Evolutionary conservation across 129 eudicot genomes (phyloP).

Genomic region (Erigeron canadensis): DNA sequence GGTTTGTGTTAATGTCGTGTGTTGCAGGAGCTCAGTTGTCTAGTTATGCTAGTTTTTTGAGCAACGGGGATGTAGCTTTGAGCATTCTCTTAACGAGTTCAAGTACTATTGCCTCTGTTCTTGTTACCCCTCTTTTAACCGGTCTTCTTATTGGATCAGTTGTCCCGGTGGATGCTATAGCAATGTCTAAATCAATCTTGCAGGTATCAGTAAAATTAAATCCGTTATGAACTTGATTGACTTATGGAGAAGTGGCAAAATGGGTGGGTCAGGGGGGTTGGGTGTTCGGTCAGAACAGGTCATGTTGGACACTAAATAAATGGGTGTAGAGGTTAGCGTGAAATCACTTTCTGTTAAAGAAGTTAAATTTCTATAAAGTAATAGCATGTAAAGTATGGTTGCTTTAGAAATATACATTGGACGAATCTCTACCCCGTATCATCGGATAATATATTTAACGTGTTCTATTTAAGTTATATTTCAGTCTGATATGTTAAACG

Average conservation of each 20-base stretch:
- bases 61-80: constrained; percentile 92
- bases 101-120: constrained; percentile 85
- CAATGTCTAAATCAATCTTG: constrained; percentile 95
- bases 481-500: background rate
- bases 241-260: background rate
- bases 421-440: background rate
- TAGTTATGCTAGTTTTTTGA: constrained; percentile 94
- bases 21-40: constrained; percentile 97
- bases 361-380: background rate
- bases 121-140: constrained; percentile 85
- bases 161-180: constrained; percentile 94
- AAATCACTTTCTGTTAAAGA: no score
- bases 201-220: constrained; percentile 50
- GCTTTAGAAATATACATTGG: background rate
- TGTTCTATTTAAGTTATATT: background rate
- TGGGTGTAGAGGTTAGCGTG: no score
- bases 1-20: constrained; percentile 87
- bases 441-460: background rate
- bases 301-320: background rate
- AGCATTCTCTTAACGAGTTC: constrained; percentile 94
- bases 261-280: background rate
- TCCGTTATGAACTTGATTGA: background rate
- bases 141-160: constrained; percentile 95
- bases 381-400: background rate
- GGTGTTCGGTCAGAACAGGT: background rate